These are phyloP conservation scores for Fraxinus cuspidata DNA, from an alignment of 257 asterid genomes.

Conservation along the genomic window DNA sequence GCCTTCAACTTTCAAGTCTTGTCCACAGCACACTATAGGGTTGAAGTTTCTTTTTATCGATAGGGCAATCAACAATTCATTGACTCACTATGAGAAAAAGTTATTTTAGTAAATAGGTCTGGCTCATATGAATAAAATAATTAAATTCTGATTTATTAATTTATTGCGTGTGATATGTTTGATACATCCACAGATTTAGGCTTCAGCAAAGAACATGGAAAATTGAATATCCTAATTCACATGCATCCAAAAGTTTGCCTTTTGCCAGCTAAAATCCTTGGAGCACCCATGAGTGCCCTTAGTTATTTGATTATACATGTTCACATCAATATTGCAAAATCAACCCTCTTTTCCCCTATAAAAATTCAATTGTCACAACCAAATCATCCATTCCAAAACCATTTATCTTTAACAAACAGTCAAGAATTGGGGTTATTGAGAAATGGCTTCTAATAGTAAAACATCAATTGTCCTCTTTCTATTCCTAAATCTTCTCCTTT, in stretches of 20 bases:
- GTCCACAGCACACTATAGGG: too few species aligned
- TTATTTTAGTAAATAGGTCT: background rate
- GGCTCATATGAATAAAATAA: too few species aligned
- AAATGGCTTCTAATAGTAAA: slow-evolving; percentile 29
- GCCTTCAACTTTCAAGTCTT: too few species aligned
- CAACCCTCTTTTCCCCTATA: slow-evolving; percentile 39
- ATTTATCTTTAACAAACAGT: background rate
- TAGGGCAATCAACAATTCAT: too few species aligned
- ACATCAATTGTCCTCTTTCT: slow-evolving; percentile 37
- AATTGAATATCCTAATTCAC: too few species aligned
- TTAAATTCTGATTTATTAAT: background rate
- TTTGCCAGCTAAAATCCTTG: too few species aligned
- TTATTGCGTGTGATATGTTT: background rate
- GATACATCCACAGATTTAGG: slow-evolving; percentile 3
- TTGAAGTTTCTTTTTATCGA: too few species aligned
- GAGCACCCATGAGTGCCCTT: too few species aligned
- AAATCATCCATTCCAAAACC: slow-evolving; percentile 4
- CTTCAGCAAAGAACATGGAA: slow-evolving; percentile 39
- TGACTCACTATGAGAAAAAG: too few species aligned
- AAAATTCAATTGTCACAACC: background rate
- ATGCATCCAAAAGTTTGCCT: too few species aligned
- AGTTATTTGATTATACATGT: too few species aligned
- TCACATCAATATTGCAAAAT: too few species aligned
- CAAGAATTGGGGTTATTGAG: background rate
- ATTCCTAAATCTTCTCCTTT: slow-evolving; percentile 37